phyloP scores from a whole-genome alignment of 345 rosid genomes.

The Cardiospermum halicacabum region DNA sequence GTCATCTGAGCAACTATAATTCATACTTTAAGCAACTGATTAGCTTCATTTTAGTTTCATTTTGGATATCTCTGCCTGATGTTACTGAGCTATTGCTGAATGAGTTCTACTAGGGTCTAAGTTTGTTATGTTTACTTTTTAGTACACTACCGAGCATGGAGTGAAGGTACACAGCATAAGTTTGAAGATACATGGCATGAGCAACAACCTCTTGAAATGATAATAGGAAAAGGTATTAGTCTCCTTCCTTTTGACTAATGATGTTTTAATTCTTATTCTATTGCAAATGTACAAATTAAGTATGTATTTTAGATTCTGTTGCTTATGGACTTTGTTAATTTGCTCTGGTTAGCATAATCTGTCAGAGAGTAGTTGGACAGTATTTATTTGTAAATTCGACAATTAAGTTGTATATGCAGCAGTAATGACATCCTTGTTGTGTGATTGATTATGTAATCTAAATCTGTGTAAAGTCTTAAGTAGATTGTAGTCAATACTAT shows the following conservation, averaged over 20 bases:
- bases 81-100: too few species aligned
- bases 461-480: background rate
- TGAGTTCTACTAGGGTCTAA: slow-evolving; percentile 10
- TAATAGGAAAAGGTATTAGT: slow-evolving; percentile 74
- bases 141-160: slow-evolving; percentile 94
- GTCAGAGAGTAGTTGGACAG: too few species aligned
- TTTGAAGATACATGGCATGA: slow-evolving; percentile 92
- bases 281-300: background rate
- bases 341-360: background rate
- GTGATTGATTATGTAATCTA: background rate
- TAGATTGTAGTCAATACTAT: too few species aligned
- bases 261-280: background rate
- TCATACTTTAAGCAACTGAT: background rate
- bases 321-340: background rate
- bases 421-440: background rate
- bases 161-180: slow-evolving; percentile 71
- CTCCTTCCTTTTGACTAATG: background rate
- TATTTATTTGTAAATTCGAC: too few species aligned
- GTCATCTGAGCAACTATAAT: background rate
- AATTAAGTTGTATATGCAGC: too few species aligned
- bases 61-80: background rate
- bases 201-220: slow-evolving; percentile 74
- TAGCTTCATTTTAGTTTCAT: background rate
- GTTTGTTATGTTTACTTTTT: slow-evolving; percentile 14
- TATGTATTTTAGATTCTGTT: background rate